Conservation (phyloP, 2,329 filamentous ascomycete genomes). For the Penicillium olsonii region DNA sequence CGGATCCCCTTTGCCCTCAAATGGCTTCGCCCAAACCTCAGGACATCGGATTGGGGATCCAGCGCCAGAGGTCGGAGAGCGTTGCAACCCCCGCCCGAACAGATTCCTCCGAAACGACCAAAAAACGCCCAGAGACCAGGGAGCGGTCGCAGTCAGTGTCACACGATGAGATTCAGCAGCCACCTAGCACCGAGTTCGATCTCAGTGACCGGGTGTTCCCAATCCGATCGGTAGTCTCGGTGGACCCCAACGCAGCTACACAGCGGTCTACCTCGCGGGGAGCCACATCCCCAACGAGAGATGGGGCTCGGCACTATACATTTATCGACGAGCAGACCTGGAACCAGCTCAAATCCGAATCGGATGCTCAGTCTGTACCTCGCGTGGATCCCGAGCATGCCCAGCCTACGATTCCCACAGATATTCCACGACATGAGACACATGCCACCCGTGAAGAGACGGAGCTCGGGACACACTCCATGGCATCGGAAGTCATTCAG, state of each 20-base stretch:
- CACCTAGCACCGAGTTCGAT: conserved; percentile 14
- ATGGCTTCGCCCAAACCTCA: conserved; percentile 11
- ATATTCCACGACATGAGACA: conserved; percentile 18
- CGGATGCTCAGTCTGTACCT: conserved; percentile 1
- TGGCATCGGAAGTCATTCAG: conserved; percentile 20
- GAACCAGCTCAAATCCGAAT: conserved; percentile 21
- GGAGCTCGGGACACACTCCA: conserved; percentile 22
- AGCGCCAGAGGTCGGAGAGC: conserved; percentile 14
- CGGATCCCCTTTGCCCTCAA: neutral
- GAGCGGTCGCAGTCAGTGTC: conserved; percentile 22
- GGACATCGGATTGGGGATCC: conserved; percentile 4
- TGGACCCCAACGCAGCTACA: conserved; percentile 53
- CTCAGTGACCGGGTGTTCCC: conserved; percentile 69
- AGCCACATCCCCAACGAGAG: conserved; percentile 22
- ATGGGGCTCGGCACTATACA: conserved; percentile 29
- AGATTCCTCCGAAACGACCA: neutral
- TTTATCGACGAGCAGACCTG: conserved; percentile 32
- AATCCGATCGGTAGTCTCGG: conserved; percentile 76
- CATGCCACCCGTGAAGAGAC: conserved; percentile 12
- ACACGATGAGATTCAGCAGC: conserved; percentile 5
- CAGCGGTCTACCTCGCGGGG: neutral
- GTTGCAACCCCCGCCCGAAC: neutral
- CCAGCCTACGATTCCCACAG: conserved; percentile 11
- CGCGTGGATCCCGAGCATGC: neutral
- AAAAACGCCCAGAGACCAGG: conserved; percentile 6